Conservation (phyloP, 352 stramenopile genomes). For the Peronosclerospora sorghi region DNA sequence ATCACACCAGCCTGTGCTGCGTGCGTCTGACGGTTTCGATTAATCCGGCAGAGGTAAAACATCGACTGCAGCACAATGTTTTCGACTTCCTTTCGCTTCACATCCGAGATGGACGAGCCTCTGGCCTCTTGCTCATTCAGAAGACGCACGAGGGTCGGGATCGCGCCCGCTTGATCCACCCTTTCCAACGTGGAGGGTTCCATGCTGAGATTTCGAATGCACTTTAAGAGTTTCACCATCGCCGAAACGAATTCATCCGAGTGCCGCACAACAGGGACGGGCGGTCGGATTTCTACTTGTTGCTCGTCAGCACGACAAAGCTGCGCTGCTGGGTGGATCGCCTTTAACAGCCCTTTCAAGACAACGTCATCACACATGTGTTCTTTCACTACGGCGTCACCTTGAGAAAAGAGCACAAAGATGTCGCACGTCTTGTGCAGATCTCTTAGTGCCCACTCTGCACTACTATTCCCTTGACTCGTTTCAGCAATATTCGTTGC, state of each 20-base stretch:
- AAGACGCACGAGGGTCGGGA: slow-evolving; percentile 72
- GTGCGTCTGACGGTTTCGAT: slow-evolving; percentile 81
- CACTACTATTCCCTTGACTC: slow-evolving; percentile 1
- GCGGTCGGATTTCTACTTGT: slow-evolving; percentile 2
- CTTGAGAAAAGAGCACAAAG: slow-evolving; percentile 86
- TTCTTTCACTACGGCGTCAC: slow-evolving; percentile 87
- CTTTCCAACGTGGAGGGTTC: slow-evolving; percentile 84
- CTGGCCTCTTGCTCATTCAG: slow-evolving; percentile 42
- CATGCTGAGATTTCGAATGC: slow-evolving; percentile 85
- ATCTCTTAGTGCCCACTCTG: slow-evolving; percentile 49
- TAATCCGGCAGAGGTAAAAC: slow-evolving; percentile 90
- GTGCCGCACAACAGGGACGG: slow-evolving; percentile 16
- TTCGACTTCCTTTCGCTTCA: slow-evolving; percentile 75
- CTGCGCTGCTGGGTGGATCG: slow-evolving; percentile 25
- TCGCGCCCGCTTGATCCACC: slow-evolving; percentile 80
- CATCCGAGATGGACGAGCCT: slow-evolving; percentile 16
- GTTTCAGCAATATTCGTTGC: slow-evolving; percentile 1
- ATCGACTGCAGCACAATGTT: slow-evolving; percentile 87
- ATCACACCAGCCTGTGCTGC: slow-evolving; percentile 85
- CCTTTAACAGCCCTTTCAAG: slow-evolving; percentile 52
- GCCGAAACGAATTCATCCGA: slow-evolving; percentile 43
- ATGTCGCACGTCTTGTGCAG: slow-evolving; percentile 81
- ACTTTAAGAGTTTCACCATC: slow-evolving; percentile 78
- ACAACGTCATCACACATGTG: slow-evolving; percentile 83
- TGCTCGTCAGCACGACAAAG: slow-evolving; percentile 5